These are phyloP conservation scores for Solanum megistacrolobum DNA, from an alignment of 257 asterid species.

Conservation along the genomic window DNA sequence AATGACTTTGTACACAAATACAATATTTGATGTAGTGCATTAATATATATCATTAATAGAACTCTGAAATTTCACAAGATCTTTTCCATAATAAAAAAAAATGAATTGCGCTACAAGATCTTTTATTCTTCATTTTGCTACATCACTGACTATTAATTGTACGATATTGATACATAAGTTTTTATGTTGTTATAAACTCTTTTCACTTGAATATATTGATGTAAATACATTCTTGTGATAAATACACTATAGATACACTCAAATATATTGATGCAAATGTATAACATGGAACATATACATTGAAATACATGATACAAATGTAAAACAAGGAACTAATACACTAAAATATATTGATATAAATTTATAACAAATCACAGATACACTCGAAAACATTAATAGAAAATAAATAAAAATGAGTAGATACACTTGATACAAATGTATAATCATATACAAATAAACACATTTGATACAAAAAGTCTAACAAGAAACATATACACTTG, in stretches of 20 bases:
- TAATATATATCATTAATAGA: too few relatives aligned
- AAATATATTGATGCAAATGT: neutral
- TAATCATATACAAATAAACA: neutral
- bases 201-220: neutral
- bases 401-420: too few relatives aligned
- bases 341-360: neutral
- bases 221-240: neutral
- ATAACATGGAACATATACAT: neutral
- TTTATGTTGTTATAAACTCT: neutral
- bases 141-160: neutral
- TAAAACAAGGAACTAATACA: neutral
- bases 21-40: neutral
- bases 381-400: neutral
- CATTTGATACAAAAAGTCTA: neutral
- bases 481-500: neutral
- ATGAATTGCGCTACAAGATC: neutral
- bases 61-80: neutral
- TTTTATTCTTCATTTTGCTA: neutral
- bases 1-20: neutral
- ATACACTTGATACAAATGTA: neutral
- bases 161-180: neutral
- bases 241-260: neutral
- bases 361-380: neutral
- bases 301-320: neutral
- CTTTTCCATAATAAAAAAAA: too few relatives aligned